These are phyloP conservation scores for Chrysoporthe cubensis DNA, from an alignment of 2,329 filamentous ascomycete species.

Conservation along the genomic window DNA sequence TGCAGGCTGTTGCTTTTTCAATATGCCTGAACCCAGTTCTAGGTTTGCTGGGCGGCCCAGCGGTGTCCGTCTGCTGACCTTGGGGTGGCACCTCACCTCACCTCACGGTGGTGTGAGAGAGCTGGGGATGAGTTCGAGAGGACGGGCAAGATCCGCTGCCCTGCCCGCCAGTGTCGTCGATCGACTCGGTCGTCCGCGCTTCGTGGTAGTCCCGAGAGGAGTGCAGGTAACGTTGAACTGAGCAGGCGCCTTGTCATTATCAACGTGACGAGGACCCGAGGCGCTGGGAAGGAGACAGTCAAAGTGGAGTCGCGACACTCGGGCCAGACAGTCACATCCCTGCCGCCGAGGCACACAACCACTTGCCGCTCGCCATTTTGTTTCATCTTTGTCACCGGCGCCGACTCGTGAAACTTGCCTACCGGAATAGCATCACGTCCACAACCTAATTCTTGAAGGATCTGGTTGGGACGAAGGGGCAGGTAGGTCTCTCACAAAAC, in stretches of 20 bases:
- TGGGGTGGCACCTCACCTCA: background rate
- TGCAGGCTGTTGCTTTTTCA: background rate
- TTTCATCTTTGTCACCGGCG: conserved; percentile 7
- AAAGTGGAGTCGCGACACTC: background rate
- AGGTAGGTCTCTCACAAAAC: background rate
- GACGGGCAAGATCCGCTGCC: no score
- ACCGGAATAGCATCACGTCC: conserved; percentile 5
- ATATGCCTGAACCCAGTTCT: background rate
- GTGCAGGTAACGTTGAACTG: background rate
- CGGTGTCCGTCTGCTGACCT: background rate
- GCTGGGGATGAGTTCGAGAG: no score
- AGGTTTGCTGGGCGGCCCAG: background rate
- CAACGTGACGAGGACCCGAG: background rate
- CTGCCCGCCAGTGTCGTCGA: no score
- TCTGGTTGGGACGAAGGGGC: background rate
- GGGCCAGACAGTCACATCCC: background rate
- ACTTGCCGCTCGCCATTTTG: background rate
- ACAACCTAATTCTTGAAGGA: background rate
- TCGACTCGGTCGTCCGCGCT: background rate
- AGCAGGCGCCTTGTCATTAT: background rate
- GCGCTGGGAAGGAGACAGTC: conserved; percentile 1
- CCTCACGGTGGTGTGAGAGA: background rate
- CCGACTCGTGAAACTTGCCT: conserved; percentile 2
- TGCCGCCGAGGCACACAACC: background rate
- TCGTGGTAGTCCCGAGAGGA: background rate